These are phyloP conservation scores for Emmonsiellopsis sp. DNA, from an alignment of 2,329 filamentous ascomycete species.

Conservation along the genomic window DNA sequence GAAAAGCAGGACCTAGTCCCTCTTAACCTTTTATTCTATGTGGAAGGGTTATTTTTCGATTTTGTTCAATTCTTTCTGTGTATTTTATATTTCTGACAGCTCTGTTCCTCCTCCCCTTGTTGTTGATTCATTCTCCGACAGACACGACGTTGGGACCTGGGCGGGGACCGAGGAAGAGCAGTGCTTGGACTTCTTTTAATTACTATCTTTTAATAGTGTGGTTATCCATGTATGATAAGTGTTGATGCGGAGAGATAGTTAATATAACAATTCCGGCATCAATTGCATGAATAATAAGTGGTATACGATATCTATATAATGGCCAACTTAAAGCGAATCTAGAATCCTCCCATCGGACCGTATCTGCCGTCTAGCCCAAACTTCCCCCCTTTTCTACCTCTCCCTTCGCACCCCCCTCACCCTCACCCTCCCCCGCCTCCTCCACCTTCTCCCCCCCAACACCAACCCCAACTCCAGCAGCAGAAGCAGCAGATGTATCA, in stretches of 20 bases:
- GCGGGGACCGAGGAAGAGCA: not conserved
- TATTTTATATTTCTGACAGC: not conserved
- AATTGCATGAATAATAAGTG: not conserved
- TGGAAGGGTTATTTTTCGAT: slow-evolving; percentile 5
- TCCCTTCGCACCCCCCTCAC: not conserved
- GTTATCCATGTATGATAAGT: slow-evolving; percentile 5
- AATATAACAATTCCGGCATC: not conserved
- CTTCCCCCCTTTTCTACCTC: not conserved
- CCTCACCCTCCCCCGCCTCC: not conserved
- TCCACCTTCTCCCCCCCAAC: not conserved
- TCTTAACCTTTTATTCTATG: slow-evolving; percentile 7
- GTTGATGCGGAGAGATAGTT: not conserved
- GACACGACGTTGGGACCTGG: not conserved
- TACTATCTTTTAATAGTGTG: not conserved
- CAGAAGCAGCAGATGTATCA: not conserved
- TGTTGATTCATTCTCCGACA: no score
- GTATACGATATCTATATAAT: not conserved
- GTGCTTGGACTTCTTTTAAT: not conserved
- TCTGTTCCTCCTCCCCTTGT: no score
- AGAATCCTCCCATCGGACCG: no score
- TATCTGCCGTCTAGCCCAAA: not conserved
- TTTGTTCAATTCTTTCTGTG: slow-evolving; percentile 4
- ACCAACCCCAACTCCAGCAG: not conserved
- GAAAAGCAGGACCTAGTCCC: slow-evolving; percentile 9
- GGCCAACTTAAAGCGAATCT: no score